Base-by-base conservation (phyloP, 768 basidiomycete genomes). In the Cubamyces lactineus region DNA sequence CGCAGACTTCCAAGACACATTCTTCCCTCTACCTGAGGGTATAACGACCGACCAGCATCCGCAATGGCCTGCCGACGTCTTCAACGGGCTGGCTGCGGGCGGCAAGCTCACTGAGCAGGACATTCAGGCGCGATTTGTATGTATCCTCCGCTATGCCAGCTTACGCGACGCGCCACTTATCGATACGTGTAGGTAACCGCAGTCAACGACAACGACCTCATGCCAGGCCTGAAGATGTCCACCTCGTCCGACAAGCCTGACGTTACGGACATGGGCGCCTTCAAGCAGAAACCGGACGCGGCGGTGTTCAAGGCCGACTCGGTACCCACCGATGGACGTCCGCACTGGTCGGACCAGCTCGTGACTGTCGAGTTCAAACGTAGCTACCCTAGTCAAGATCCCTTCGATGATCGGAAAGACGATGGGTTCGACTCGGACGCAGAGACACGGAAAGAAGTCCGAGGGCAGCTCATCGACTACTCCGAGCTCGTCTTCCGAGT, bases 381-480 rank as follows among this genome's bases (percentile, higher is more conserved):
- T 30, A 21, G 19, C 12, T 2, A 11, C 2, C 11, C 28, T 6
- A 21, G 5, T 17, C 19, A 34, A 28, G 54, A 56, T 23, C 54
- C 54, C 11, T 56, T 56, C 19, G 54, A 56, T n/a, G 54, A 56
- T 1, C 21, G 5, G 17, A 2, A 12, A 16, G 54, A 23, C 40
- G 40, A 42, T 16, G n/a, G 7, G 11, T 9, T 17, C 30, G 43
- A 46, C n/a, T 9, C 43, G 28, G 6, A 46, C n/a, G 30, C 54
- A 1, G n/a, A 1, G 21, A 34, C 11, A 8, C 54, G 54, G 0
- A 19, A 38, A 11, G n/a, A 38, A 2, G 54, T 46, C 13, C 40
- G 47, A 17, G 59, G 52, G 3, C 61, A 62, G 30, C 46, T 62
- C 26, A 28, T 53, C 19, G 43, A 48, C 0, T 62, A 62, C 43